Conservation (phyloP, 371 early-diverging fungal species). For the Mucor saturninus region DNA sequence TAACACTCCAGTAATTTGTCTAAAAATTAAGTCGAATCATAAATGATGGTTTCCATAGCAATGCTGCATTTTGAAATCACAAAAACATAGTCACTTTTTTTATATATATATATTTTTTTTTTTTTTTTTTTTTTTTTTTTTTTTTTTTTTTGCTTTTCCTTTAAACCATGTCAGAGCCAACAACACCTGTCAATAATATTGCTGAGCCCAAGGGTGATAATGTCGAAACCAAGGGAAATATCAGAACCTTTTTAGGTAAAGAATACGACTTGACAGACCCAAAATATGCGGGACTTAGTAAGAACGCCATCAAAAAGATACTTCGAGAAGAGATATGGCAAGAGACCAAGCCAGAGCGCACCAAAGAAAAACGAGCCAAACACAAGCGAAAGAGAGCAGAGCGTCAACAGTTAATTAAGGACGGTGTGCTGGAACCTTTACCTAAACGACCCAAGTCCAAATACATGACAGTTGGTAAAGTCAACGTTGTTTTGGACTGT, state of each 20-base stretch:
- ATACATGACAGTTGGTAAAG: constrained; percentile 36
- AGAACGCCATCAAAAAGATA: constrained; percentile 47
- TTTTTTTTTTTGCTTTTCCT: constrained; percentile 1
- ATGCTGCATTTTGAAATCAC: too few relatives aligned
- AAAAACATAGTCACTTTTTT: neutral
- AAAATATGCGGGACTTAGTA: constrained; percentile 44
- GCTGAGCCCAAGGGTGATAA: too few relatives aligned
- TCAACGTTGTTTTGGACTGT: constrained; percentile 72
- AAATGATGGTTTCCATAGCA: too few relatives aligned
- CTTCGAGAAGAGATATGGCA: constrained; percentile 47
- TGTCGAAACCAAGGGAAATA: constrained; percentile 14
- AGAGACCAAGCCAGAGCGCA: constrained; percentile 33
- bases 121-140: constrained; percentile 8
- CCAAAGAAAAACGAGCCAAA: constrained; percentile 37
- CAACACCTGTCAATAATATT: neutral
- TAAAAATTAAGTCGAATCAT: too few relatives aligned
- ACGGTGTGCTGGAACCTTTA: constrained; percentile 40
- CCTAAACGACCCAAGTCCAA: constrained; percentile 37
- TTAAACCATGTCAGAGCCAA: constrained; percentile 12
- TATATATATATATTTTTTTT: neutral
- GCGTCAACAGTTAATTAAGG: constrained; percentile 33
- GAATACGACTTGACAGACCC: constrained; percentile 53
- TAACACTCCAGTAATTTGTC: too few relatives aligned
- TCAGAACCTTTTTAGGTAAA: constrained; percentile 35
- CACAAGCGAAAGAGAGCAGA: constrained; percentile 39